phyloP scores from a whole-genome alignment of 2,329 filamentous ascomycete species.

The Fusarium protoensiforme region DNA sequence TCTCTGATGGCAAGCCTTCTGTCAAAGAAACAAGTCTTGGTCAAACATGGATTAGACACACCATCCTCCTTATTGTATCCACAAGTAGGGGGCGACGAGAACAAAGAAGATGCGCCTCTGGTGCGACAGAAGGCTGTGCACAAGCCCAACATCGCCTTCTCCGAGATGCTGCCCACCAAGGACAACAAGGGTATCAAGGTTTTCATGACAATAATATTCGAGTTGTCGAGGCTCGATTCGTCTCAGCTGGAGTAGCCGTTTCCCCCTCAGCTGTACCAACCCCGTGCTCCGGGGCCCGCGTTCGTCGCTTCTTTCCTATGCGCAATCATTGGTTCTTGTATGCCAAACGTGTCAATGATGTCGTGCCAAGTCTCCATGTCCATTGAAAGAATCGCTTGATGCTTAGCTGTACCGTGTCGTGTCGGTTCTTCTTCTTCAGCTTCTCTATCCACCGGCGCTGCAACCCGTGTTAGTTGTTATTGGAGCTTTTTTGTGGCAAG shows the following conservation, averaged over 20 bases:
- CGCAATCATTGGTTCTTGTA: conserved; percentile 85
- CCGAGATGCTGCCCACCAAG: conserved; percentile 5
- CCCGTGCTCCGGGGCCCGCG: conserved; percentile 64
- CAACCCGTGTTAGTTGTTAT: conserved; percentile 25
- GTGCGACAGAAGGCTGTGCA: conserved; percentile 5
- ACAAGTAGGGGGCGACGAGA: not conserved
- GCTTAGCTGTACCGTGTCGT: conserved; percentile 69
- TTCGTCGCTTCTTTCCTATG: conserved; percentile 73
- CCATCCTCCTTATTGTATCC: not conserved
- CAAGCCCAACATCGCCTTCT: conserved; percentile 7
- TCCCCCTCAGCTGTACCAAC: conserved; percentile 70
- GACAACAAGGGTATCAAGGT: conserved; percentile 2
- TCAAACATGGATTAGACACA: not conserved
- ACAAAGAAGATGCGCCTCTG: conserved; percentile 22
- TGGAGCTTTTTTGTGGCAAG: not conserved
- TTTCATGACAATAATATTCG: conserved; percentile 16
- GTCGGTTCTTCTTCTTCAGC: conserved; percentile 58
- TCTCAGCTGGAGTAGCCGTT: not conserved
- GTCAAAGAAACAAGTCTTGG: conserved; percentile 1
- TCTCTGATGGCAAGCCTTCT: not conserved
- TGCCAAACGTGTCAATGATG: conserved; percentile 79
- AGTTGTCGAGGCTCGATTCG: not conserved
- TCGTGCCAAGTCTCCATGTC: conserved; percentile 87
- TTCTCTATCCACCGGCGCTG: conserved; percentile 54
- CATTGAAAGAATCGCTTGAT: conserved; percentile 89